phyloP scores from a whole-genome alignment of 1,284 basidiomycete species.

The Ustilago vetiveriae region DNA sequence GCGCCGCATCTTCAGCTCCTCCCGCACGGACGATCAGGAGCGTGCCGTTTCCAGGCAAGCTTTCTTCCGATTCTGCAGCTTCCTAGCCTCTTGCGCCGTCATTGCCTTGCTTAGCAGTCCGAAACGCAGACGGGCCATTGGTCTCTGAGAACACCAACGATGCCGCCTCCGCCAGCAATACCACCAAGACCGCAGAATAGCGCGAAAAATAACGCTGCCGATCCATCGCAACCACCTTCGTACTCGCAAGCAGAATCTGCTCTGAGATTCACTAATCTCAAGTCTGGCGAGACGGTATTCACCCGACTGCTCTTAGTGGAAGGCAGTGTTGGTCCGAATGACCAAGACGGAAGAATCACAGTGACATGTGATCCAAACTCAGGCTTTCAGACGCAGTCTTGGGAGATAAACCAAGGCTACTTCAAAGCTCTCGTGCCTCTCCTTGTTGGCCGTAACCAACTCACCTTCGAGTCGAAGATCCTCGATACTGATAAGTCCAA shows the following conservation, averaged over 20 bases:
- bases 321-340: constrained; percentile 9
- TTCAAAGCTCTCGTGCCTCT: constrained; percentile 49
- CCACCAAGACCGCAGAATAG: constrained; percentile 4
- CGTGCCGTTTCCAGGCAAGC: constrained; percentile 58
- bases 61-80: constrained; percentile 62
- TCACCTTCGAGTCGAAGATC: constrained; percentile 15
- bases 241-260: not conserved
- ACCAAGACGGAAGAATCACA: constrained; percentile 7
- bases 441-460: constrained; percentile 17
- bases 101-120: constrained; percentile 60
- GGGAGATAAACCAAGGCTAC: constrained; percentile 40
- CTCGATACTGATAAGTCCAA: not conserved
- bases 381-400: constrained; percentile 22
- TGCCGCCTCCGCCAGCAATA: not conserved
- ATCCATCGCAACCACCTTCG: not conserved
- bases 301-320: constrained; percentile 40
- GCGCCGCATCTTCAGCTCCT: constrained; percentile 58
- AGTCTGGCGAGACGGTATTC: constrained; percentile 23
- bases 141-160: constrained; percentile 9
- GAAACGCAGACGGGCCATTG: constrained; percentile 46
- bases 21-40: constrained; percentile 55
- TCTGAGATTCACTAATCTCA: constrained; percentile 26
- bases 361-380: constrained; percentile 8
- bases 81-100: constrained; percentile 56
- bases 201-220: no score